Base-by-base conservation (phyloP, 192 early-diverging fungal species). In the Coemansia sp. region DNA sequence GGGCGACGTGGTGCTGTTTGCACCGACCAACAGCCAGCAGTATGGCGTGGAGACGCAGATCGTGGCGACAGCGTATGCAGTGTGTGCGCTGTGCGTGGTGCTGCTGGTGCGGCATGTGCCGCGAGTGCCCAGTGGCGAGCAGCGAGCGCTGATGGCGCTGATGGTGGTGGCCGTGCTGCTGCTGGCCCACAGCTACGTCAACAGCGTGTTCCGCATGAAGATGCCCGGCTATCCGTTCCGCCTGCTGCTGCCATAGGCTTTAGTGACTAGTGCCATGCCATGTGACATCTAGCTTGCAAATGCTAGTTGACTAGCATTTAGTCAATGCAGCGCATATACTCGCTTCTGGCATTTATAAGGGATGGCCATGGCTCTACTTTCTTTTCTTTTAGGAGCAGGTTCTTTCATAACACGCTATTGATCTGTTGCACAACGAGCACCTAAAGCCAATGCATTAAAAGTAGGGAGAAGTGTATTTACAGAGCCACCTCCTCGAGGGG, bases 161-260 rank as follows among this genome's bases (percentile, higher is more conserved):
- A 51, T 70, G 60, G 69, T 70, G 60, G 55, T 70, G 12, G 54
- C 65, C 5, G 64, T 63, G 39, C 70, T 82, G 35, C 45, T 82
- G 48, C 35, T 75, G 51, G 63, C 62, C 23, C 76, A 65, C 63
- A 82, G 79, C 66, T 82, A 76, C 53, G 50, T 82, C 58, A 76
- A 76, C 71, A 77, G 71, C 55, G 74, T 82, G 29, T 82, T 82
- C 71, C 71, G 79, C 39, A 61, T 73, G 43, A 82, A 82, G 66
- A 76, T 76, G 66, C 64, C 70, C 4, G 70, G 66, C 5, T 82
- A 82, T 38, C 79, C 79, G 39, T 77, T 63, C 62, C 69, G 55
- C 57, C 62, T 82, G 66, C 63, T 82, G 17, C 65, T 82, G 17
- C 70, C 66, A 43, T 82, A 55, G 45, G n/a, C 47, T 3, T 19